phyloP scores from a whole-genome alignment of 2,329 filamentous ascomycete genomes.

The Pseudogymnoascus sp. region DNA sequence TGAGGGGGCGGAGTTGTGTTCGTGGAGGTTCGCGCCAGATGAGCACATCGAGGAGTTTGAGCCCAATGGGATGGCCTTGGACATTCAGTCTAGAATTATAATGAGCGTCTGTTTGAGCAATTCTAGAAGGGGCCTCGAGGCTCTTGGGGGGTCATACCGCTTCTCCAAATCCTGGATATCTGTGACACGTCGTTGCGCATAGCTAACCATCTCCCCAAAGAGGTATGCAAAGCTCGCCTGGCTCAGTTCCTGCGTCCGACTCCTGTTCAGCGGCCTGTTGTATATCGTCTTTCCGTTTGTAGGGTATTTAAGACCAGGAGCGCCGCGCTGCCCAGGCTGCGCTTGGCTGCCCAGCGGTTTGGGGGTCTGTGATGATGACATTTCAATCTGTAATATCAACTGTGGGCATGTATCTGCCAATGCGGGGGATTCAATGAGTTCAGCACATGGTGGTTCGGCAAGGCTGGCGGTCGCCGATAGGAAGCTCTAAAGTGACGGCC shows the following conservation, averaged over 20 bases:
- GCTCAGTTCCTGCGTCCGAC: conserved; percentile 80
- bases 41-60: conserved; percentile 90
- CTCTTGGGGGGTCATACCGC: conserved; percentile 45
- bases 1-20: conserved; percentile 68
- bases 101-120: neutral
- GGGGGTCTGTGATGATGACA: conserved; percentile 27
- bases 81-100: conserved; percentile 61
- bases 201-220: conserved; percentile 93
- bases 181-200: conserved; percentile 83
- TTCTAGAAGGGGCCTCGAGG: neutral
- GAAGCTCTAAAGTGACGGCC: conserved; percentile 6
- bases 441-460: neutral
- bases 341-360: conserved; percentile 20
- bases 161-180: conserved; percentile 92
- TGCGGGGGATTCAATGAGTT: neutral
- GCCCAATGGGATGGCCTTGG: conserved; percentile 87
- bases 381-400: conserved; percentile 15
- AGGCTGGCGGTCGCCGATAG: conserved; percentile 6
- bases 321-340: conserved; percentile 19
- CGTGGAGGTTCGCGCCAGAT: conserved; percentile 71
- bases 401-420: conserved; percentile 7
- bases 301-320: conserved; percentile 69
- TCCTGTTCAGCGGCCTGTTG: conserved; percentile 86
- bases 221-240: conserved; percentile 92
- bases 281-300: conserved; percentile 97